Evolutionary conservation across 768 basidiomycete genomes (phyloP), one percentile per base, ranked within the genome.

Genomic region (Mycena kentingensis): DNA sequence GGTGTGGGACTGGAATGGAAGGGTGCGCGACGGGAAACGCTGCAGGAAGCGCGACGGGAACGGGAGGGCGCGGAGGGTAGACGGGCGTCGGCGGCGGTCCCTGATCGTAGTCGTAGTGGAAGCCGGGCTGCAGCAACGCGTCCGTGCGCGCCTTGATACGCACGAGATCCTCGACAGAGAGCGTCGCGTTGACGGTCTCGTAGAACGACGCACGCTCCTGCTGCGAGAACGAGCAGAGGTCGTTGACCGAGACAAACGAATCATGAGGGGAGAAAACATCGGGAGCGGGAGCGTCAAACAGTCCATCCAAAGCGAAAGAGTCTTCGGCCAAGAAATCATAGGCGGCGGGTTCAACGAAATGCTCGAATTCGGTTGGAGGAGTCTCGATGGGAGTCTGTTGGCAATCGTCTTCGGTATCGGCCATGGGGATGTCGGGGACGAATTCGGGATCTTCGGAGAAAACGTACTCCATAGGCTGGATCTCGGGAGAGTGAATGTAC

Each of bases 191-290:
- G 29, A 60, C 44, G 22, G 55, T 51, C 25, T 60, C 46, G 27
- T 60, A 60, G 34, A 55, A 50, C 35, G 42, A 46, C 11, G 49
- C 52, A 28, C 58, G 58, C 15, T 53, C 51, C 16, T 38, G 28
- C 49, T 46, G 46, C 4, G 54, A 59, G 34, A 59, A 43, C 28
- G 24, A 25, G 31, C 29, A 42, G 18, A 51, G 46, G 28, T 41
- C 46, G 34, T 60, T 49, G 8, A 55, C 29, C 27, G 51, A 48
- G 21, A 53, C 41, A 28, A 52, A 37, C 31, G 49, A 16, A 15
- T 46, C 37, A 51, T 18, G 43, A 5, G 22, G 24, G 28, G 51
- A 50, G 39, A 29, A 3, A 31, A 32, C 25, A 2, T 13, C n/a
- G 25, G 10, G 5, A 34, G 39, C 31, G 3, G 15, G 11, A 25